phyloP scores from a whole-genome alignment of 2,329 filamentous ascomycete species.

The Calonectria henricotiae region DNA sequence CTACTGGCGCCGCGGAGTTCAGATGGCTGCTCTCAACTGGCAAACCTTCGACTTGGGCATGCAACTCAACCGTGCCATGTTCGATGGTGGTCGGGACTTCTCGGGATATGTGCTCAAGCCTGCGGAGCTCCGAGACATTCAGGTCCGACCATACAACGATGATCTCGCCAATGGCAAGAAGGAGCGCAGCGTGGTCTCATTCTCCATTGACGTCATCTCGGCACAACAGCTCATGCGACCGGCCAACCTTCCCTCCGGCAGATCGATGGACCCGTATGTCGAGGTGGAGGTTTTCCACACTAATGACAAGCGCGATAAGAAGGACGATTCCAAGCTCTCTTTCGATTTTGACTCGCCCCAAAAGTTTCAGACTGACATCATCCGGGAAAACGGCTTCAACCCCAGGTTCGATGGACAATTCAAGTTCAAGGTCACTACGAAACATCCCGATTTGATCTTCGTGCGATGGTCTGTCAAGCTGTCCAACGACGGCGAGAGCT shows the following conservation, averaged over 20 bases:
- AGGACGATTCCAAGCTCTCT: conserved; percentile 74
- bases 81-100: conserved; percentile 87
- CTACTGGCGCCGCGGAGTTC: conserved; percentile 95
- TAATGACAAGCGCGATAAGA: conserved; percentile 93
- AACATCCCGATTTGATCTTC: conserved; percentile 93
- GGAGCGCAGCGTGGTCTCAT: conserved; percentile 86
- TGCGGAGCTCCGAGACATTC: conserved; percentile 83
- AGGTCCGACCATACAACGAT: conserved; percentile 69
- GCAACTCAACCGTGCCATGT: conserved; percentile 98
- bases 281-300: conserved; percentile 96
- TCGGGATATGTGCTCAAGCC: conserved; percentile 97
- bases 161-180: conserved; percentile 75
- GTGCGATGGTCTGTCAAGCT: conserved; percentile 93
- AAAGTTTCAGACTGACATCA: conserved; percentile 84
- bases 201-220: conserved; percentile 91
- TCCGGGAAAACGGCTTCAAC: conserved; percentile 93
- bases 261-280: conserved; percentile 91
- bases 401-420: conserved; percentile 88
- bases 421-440: conserved; percentile 89
- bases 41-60: conserved; percentile 97
- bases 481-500: conserved; percentile 81
- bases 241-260: conserved; percentile 78
- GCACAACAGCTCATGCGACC: conserved; percentile 95
- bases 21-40: conserved; percentile 99
- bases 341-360: conserved; percentile 74